phyloP scores from a whole-genome alignment of 176 grass and related monocot species.

The Juncus effusus region DNA sequence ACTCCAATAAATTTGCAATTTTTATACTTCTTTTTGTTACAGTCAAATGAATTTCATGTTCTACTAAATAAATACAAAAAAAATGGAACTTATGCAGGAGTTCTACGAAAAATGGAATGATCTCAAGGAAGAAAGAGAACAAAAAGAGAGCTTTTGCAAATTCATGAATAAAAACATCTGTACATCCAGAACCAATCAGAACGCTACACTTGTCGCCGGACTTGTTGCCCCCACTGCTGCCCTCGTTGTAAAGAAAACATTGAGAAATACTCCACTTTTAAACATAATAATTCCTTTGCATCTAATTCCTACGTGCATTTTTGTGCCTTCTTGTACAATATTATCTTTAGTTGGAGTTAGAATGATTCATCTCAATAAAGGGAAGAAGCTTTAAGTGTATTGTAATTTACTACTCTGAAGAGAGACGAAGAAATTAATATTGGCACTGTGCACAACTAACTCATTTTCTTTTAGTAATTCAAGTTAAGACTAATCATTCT shows the following conservation, averaged over 20 bases:
- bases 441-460: too few relatives aligned
- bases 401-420: too few relatives aligned
- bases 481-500: too few relatives aligned
- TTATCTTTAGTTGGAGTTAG: slow-evolving; percentile 22
- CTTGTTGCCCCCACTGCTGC: slow-evolving; percentile 11
- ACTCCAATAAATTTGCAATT: too few relatives aligned
- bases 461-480: too few relatives aligned
- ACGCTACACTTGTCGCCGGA: slow-evolving; percentile 10
- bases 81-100: slow-evolving; percentile 6
- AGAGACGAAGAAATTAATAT: too few relatives aligned
- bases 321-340: slow-evolving; percentile 25
- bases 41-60: too few relatives aligned
- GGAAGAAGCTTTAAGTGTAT: not conserved
- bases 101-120: slow-evolving; percentile 23
- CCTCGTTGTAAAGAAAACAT: slow-evolving; percentile 14
- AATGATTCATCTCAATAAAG: slow-evolving; percentile 5
- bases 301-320: slow-evolving; percentile 10
- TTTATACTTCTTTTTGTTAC: too few relatives aligned
- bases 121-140: slow-evolving; percentile 3
- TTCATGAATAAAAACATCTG: slow-evolving; percentile 9
- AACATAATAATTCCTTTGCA: slow-evolving; percentile 24
- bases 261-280: slow-evolving; percentile 15
- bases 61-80: not conserved
- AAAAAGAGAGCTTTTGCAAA: slow-evolving; percentile 5
- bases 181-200: not conserved